These are phyloP conservation scores for Gracilariopsis chorda DNA, from an alignment of 23 red algal species.

Conservation along the genomic window DNA sequence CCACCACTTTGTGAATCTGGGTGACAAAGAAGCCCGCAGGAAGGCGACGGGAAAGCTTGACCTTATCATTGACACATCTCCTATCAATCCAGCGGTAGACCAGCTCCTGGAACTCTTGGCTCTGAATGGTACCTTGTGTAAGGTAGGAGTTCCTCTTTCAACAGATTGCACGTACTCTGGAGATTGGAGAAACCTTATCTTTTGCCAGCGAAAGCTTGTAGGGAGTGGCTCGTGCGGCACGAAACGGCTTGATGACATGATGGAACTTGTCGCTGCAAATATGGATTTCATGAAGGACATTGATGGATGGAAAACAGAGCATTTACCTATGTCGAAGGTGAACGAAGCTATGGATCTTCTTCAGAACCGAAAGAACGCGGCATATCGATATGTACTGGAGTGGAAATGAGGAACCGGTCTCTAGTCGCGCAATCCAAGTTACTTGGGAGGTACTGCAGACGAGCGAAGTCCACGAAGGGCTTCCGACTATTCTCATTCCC, in stretches of 20 bases:
- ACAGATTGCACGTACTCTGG: neutral
- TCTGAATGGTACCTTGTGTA: slow-evolving; percentile 22
- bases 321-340: slow-evolving; percentile 1
- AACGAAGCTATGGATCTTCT: slow-evolving; percentile 43
- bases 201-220: neutral
- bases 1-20: slow-evolving; percentile 6
- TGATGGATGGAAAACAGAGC: slow-evolving; percentile 24
- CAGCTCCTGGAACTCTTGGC: neutral
- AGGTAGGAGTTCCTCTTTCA: slow-evolving; percentile 9
- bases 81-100: slow-evolving; percentile 1
- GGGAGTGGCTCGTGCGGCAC: slow-evolving; percentile 26
- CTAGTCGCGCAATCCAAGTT: neutral
- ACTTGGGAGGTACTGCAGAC: too few species aligned
- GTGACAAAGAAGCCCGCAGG: neutral
- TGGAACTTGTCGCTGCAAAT: slow-evolving; percentile 18
- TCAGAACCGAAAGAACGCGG: neutral
- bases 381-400: slow-evolving; percentile 40
- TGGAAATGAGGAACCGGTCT: neutral
- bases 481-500: too few species aligned
- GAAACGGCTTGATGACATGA: slow-evolving; percentile 30
- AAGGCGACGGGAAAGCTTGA: neutral
- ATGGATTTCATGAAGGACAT: slow-evolving; percentile 28
- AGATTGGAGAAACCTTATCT: slow-evolving; percentile 13
- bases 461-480: too few species aligned
- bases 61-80: slow-evolving; percentile 40